These are phyloP conservation scores for Achlya hypogyna DNA, from an alignment of 352 stramenopile genomes.

Conservation along the genomic window DNA sequence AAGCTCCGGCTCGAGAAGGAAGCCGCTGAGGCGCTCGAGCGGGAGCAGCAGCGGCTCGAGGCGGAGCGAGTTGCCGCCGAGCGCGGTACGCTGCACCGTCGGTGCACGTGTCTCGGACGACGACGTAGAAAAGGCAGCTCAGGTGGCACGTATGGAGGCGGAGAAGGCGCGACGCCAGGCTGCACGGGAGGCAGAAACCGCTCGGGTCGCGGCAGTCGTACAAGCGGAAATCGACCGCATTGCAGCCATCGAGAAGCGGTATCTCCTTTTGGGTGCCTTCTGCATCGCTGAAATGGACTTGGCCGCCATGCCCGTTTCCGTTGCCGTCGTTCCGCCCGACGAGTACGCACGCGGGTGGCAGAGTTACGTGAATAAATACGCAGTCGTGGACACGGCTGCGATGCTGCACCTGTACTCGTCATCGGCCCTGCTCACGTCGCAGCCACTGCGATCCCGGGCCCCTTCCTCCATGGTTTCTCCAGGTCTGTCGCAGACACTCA, in stretches of 20 bases:
- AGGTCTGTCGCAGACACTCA: background rate
- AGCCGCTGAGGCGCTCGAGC: conserved; percentile 36
- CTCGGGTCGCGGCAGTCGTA: conserved; percentile 38
- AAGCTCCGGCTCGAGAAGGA: conserved; percentile 56
- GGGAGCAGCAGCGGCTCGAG: conserved; percentile 27
- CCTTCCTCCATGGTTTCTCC: background rate
- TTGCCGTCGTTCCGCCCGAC: conserved; percentile 20
- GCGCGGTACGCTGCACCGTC: too few relatives aligned
- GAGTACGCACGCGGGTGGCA: background rate
- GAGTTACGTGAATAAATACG: background rate
- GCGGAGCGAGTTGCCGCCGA: conserved; percentile 39
- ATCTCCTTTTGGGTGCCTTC: conserved; percentile 41
- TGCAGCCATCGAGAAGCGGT: conserved; percentile 31
- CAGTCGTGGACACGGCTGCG: background rate
- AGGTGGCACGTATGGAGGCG: conserved; percentile 36
- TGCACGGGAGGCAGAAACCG: conserved; percentile 29
- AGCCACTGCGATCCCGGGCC: background rate
- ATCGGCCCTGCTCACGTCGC: background rate
- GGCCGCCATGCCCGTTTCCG: conserved; percentile 18
- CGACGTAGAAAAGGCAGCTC: background rate
- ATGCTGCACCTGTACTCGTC: background rate
- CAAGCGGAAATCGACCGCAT: conserved; percentile 28
- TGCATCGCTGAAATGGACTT: conserved; percentile 33
- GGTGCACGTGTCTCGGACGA: background rate
- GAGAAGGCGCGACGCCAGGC: conserved; percentile 27